Conservation (phyloP, 176 grass and related monocot species). For the Eleusine indica region DNA sequence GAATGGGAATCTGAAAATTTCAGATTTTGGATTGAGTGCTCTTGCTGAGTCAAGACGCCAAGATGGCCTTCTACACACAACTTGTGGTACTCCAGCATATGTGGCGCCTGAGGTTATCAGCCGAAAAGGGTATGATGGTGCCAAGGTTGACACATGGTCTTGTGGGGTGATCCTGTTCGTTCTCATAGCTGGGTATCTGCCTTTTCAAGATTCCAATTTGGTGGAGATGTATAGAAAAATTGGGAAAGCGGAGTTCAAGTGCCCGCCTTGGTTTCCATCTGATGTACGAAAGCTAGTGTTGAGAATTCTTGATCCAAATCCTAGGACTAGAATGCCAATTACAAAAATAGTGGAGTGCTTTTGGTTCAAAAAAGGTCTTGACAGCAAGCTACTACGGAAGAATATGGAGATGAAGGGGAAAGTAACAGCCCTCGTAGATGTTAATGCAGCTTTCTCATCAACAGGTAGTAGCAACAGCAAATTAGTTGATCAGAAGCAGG, state of each 20-base stretch:
- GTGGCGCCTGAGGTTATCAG: slow-evolving; percentile 52
- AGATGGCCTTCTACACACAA: slow-evolving; percentile 54
- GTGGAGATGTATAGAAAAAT: slow-evolving; percentile 48
- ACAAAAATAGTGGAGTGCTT: slow-evolving; percentile 34
- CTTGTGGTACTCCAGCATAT: slow-evolving; percentile 54
- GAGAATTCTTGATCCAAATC: slow-evolving; percentile 51
- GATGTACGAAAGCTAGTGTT: slow-evolving; percentile 37
- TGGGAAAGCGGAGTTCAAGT: slow-evolving; percentile 46
- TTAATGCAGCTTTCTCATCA: slow-evolving; percentile 32
- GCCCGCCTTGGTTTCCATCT: slow-evolving; percentile 40
- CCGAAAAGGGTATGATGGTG: slow-evolving; percentile 52
- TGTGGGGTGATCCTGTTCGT: slow-evolving; percentile 56
- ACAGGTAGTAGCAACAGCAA: not conserved
- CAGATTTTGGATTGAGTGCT: slow-evolving; percentile 56
- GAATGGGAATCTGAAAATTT: slow-evolving; percentile 53
- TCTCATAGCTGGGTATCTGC: slow-evolving; percentile 48
- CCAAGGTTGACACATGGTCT: slow-evolving; percentile 51
- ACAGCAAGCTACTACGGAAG: not conserved
- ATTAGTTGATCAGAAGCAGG: not conserved
- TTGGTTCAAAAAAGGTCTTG: slow-evolving; percentile 9
- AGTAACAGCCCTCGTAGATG: slow-evolving; percentile 28
- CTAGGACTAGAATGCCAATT: slow-evolving; percentile 38
- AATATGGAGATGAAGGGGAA: slow-evolving; percentile 27
- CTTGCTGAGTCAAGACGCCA: slow-evolving; percentile 40
- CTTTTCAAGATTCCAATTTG: slow-evolving; percentile 50